Conservation (phyloP, 768 basidiomycete species). For the Calocera viscosa region DNA sequence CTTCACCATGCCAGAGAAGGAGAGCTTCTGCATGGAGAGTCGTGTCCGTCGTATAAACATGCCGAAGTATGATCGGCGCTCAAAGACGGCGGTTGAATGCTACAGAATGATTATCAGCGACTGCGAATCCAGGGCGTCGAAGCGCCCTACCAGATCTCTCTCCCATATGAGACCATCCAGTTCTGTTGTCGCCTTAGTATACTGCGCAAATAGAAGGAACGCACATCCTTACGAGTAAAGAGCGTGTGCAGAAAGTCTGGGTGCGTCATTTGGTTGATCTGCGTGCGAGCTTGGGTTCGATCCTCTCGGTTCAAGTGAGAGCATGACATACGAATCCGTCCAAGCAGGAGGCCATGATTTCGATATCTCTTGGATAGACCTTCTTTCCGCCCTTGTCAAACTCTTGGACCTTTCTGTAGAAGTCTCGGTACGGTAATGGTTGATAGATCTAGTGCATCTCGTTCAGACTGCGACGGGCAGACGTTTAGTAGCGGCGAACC, state of each 20-base stretch:
- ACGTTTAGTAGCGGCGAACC: not conserved
- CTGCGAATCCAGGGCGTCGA: not conserved
- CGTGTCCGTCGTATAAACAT: not conserved
- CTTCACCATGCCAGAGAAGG: slow-evolving; percentile 2
- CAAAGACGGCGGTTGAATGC: not conserved
- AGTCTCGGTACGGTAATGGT: not conserved
- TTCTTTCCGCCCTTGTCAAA: slow-evolving; percentile 1
- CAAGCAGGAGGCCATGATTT: slow-evolving; percentile 4
- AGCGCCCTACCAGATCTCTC: not conserved
- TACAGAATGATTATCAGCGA: not conserved
- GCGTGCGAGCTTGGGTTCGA: not conserved
- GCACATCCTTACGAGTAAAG: not conserved
- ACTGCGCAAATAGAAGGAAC: not conserved
- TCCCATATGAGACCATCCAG: slow-evolving; percentile 4
- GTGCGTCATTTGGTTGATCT: not conserved
- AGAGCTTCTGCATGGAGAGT: slow-evolving; percentile 2
- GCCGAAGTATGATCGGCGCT: slow-evolving; percentile 1
- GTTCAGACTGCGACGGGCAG: not conserved
- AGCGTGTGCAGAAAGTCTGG: not conserved
- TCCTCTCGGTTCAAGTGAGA: not conserved
- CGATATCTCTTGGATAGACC: slow-evolving; percentile 5
- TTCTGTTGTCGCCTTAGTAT: not conserved
- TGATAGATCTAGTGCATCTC: not conserved
- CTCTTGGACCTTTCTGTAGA: not conserved
- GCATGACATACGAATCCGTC: not conserved